Evolutionary conservation across 1,284 basidiomycete species (phyloP), one percentile per base, ranked within the genome.

Genomic region (Sporisorium scitamineum): DNA sequence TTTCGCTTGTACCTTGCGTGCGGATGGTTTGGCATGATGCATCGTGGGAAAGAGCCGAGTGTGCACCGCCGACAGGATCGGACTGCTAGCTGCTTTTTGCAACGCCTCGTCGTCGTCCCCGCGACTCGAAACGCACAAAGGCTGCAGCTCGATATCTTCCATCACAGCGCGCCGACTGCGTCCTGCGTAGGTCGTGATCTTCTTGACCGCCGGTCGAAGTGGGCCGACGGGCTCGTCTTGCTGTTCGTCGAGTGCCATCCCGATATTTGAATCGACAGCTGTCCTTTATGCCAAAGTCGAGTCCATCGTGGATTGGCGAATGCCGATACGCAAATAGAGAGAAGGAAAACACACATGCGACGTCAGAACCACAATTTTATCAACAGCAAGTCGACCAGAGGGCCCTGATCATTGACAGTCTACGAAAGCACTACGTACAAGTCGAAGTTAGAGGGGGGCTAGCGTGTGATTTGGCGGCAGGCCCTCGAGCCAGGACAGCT

Each of bases 341-440:
- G 32, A 52, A 16, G 48, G 27, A 29, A 22, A 44, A 27, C 58
- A 63, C 52, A 54, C 48, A 56, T n/a, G 44, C 32, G 42, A 31
- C 24, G 63, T 66, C 61, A 72, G 58, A 57, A 41, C 8, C 1
- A 32, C 32, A 22, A 41, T 47, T 57, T 18, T 16, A 29, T 1
- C 16, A 26, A 50, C 42, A 45, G 34, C 56, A 24, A 41, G 11
- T 18, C 10, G 27, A 5, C 37, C 37, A 39, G 8, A n/a, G n/a
- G 39, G 3, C n/a, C n/a, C 10, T 42, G 27, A 26, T 32, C 32
- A 60, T 64, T 47, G 54, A 22, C 47, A 56, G n/a, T 32, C 11
- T 54, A 37, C 34, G 14, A 37, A 37, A 56, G 52, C 60, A 58
- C 70, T 77, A 77, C 74, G 74, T 77, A 77, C 74, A 77, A 39